Evolutionary conservation across 2,329 filamentous ascomycete species (phyloP).

Genomic region (Rhinocladiella similis): DNA sequence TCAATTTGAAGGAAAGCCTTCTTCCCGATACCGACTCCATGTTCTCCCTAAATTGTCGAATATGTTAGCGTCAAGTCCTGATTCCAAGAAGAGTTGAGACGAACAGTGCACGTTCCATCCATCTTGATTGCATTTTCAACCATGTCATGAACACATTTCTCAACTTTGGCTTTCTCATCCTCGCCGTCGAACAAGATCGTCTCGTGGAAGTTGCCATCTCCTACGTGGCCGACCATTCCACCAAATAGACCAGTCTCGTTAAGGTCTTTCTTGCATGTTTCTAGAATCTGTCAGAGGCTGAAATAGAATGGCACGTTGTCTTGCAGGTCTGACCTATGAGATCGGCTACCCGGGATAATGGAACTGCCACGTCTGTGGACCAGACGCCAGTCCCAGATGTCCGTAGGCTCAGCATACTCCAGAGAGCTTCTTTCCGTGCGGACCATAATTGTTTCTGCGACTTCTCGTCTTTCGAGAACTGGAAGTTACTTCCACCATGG

Average conservation of each 20-base stretch:
- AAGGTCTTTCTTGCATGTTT: slow-evolving; percentile 71
- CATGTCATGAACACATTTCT: slow-evolving; percentile 66
- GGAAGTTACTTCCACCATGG: slow-evolving; percentile 64
- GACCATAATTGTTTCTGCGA: slow-evolving; percentile 80
- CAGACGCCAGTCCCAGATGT: slow-evolving; percentile 67
- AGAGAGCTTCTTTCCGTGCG: slow-evolving; percentile 78
- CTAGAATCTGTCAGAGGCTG: too few species aligned
- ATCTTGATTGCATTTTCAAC: slow-evolving; percentile 41
- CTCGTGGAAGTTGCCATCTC: slow-evolving; percentile 86
- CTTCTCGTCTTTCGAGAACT: slow-evolving; percentile 68
- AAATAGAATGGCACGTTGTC: too few species aligned
- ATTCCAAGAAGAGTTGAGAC: too few species aligned
- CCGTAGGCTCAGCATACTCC: slow-evolving; percentile 69
- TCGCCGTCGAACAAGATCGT: slow-evolving; percentile 79
- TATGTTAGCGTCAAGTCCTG: too few species aligned
- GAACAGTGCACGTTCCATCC: slow-evolving; percentile 27
- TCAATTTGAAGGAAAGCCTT: slow-evolving; percentile 24
- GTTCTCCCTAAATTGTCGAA: too few species aligned
- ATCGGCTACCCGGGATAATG: slow-evolving; percentile 64
- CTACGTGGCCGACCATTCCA: slow-evolving; percentile 83
- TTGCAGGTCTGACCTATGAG: slow-evolving; percentile 67
- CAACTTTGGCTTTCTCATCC: slow-evolving; percentile 43
- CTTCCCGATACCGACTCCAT: slow-evolving; percentile 25
- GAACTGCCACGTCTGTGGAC: slow-evolving; percentile 85
- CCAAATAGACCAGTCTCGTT: slow-evolving; percentile 82